Percentiles rank a stretch among this genome's conserved stretches.
Conservation (phyloP, 108 stramenopile genomes). For the Craspedostauros australis region DNA sequence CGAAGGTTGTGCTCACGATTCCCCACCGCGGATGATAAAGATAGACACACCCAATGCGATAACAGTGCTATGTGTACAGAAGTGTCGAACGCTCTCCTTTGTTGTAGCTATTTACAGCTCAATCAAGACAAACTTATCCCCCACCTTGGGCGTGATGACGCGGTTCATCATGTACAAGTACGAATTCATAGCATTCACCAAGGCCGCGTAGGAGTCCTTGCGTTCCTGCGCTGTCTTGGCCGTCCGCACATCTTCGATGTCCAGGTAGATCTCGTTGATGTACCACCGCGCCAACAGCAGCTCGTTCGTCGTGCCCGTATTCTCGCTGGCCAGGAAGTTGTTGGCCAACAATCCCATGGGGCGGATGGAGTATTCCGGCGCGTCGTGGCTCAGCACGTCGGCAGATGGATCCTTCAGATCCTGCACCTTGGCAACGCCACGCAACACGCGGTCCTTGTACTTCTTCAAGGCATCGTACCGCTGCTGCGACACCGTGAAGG, state of each 20-base stretch:
- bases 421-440: constrained; percentile 28
- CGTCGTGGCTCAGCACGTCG: constrained; percentile 27
- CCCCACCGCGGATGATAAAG: no score
- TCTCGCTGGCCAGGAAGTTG: constrained; percentile 65
- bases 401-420: constrained; percentile 13
- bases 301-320: constrained; percentile 75
- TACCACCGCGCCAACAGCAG: constrained; percentile 75
- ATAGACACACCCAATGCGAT: no score
- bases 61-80: no score
- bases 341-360: constrained; percentile 78
- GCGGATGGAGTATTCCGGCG: constrained; percentile 51
- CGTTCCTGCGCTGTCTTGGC: constrained; percentile 48
- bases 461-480: constrained; percentile 76
- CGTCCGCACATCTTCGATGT: constrained; percentile 51
- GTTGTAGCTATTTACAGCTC: not conserved
- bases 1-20: no score
- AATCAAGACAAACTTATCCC: constrained; percentile 48
- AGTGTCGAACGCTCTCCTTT: no score
- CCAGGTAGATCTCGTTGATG: constrained; percentile 66
- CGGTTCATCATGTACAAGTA: constrained; percentile 65
- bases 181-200: constrained; percentile 57
- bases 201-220: constrained; percentile 13
- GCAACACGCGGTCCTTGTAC: constrained; percentile 42
- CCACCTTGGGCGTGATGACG: constrained; percentile 65
- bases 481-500: constrained; percentile 61